These are phyloP conservation scores for Pleurotus giganteus DNA, from an alignment of 768 basidiomycete species.

Conservation along the genomic window DNA sequence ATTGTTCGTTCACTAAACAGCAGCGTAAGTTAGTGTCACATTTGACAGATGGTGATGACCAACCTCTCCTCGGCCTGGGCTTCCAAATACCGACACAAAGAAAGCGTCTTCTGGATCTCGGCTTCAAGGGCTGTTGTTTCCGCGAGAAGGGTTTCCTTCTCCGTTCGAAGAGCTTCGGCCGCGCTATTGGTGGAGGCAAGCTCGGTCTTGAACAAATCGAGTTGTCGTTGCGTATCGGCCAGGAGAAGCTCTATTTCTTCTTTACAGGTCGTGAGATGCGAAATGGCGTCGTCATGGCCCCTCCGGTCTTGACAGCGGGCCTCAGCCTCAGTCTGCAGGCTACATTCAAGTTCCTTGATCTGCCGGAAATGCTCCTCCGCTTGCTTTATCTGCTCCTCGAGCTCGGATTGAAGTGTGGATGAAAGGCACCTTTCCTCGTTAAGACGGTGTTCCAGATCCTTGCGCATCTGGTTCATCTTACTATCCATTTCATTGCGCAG, in stretches of 20 bases:
- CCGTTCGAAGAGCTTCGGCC: constrained; percentile 39
- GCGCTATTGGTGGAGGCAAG: constrained; percentile 39
- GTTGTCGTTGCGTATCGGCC: constrained; percentile 32
- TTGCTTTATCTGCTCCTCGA: constrained; percentile 33
- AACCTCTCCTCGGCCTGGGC: constrained; percentile 63
- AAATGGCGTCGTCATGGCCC: constrained; percentile 29
- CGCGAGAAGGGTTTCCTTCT: constrained; percentile 51
- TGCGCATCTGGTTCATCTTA: background rate
- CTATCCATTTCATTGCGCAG: background rate
- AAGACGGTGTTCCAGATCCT: constrained; percentile 13
- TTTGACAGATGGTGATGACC: constrained; percentile 14
- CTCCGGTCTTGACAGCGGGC: constrained; percentile 30
- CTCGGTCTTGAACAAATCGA: constrained; percentile 33
- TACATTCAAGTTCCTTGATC: constrained; percentile 32
- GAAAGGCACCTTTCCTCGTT: constrained; percentile 30
- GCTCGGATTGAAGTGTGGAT: constrained; percentile 26
- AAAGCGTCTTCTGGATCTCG: constrained; percentile 62
- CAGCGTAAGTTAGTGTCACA: background rate
- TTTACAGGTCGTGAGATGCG: constrained; percentile 22
- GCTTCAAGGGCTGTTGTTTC: constrained; percentile 60
- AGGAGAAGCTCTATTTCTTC: constrained; percentile 30
- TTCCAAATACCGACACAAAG: constrained; percentile 61
- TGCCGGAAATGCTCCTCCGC: constrained; percentile 37
- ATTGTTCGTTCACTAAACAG: constrained; percentile 48
- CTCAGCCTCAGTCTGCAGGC: constrained; percentile 38